Evolutionary conservation across 805 yeast species (phyloP).

Genomic region (Myxozyma mucilagina): DNA sequence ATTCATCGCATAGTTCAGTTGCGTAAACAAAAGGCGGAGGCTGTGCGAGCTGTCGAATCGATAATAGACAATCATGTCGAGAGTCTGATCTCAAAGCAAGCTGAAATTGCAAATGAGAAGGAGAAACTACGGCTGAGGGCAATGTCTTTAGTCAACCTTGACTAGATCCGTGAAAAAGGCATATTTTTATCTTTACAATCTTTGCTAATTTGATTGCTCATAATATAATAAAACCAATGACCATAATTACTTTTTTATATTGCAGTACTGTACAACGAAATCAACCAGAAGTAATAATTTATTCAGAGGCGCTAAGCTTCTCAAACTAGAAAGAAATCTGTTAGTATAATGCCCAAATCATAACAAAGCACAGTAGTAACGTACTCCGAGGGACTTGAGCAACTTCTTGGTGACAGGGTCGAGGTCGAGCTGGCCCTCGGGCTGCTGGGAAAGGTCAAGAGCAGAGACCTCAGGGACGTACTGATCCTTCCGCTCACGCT

Average conservation of each 20-base stretch:
- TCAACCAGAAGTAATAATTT: not conserved
- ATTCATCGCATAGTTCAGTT: slow-evolving; percentile 3
- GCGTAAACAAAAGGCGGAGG: slow-evolving; percentile 12
- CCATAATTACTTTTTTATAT: slow-evolving; percentile 12
- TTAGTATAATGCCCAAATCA: not conserved
- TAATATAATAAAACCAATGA: slow-evolving; percentile 1
- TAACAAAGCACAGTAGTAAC: slow-evolving; percentile 36
- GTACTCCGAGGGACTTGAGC: slow-evolving; percentile 91
- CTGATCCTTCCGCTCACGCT: slow-evolving; percentile 99
- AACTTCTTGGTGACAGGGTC: slow-evolving; percentile 95
- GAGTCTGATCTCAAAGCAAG: not conserved
- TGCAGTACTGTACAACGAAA: slow-evolving; percentile 25
- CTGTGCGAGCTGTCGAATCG: slow-evolving; percentile 14
- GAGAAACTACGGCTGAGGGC: slow-evolving; percentile 13
- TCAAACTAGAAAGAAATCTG: slow-evolving; percentile 34
- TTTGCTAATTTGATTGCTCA: not conserved
- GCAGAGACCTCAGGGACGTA: slow-evolving; percentile 99
- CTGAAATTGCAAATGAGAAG: slow-evolving; percentile 6
- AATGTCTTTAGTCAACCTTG: not conserved
- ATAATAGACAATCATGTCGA: slow-evolving; percentile 15
- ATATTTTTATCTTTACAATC: not conserved
- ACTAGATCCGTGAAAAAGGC: not conserved
- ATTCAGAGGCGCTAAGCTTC: slow-evolving; percentile 45
- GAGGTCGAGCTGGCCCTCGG: slow-evolving; percentile 94
- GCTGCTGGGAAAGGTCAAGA: slow-evolving; percentile 87